A percentile compares a stretch with the other conserved stretches of the same genome.
These are phyloP conservation scores for Soucietia sequanensis DNA, from an alignment of 805 yeast species.

Conservation along the genomic window DNA sequence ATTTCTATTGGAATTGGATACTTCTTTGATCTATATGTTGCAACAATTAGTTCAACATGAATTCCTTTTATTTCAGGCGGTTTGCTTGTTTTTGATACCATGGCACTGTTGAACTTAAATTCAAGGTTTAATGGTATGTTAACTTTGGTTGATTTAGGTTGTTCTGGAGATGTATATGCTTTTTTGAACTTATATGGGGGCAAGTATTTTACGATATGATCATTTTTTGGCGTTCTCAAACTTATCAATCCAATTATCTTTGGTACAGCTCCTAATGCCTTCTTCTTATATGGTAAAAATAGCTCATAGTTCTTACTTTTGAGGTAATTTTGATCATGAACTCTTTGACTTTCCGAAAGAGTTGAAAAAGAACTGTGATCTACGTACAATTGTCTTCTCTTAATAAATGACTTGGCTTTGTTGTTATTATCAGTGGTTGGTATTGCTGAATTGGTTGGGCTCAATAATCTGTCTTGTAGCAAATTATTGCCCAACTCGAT, in stretches of 20 bases:
- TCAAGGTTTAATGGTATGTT: constrained; percentile 24
- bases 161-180: not conserved
- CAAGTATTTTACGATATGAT: constrained; percentile 19
- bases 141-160: constrained; percentile 10
- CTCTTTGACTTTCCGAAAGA: not conserved
- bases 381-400: constrained; percentile 14
- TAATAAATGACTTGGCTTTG: constrained; percentile 13
- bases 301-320: constrained; percentile 10
- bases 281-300: constrained; percentile 18
- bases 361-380: not conserved
- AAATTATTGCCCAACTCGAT: constrained; percentile 15
- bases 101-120: constrained; percentile 5
- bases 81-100: constrained; percentile 6
- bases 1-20: constrained; percentile 39
- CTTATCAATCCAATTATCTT: constrained; percentile 21
- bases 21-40: constrained; percentile 29
- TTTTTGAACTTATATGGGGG: constrained; percentile 20
- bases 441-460: not conserved
- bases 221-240: constrained; percentile 16
- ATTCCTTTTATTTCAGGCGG: constrained; percentile 23
- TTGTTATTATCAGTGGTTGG: not conserved
- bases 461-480: not conserved
- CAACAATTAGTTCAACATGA: constrained; percentile 27
- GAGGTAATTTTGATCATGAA: not conserved
- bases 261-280: constrained; percentile 17